phyloP scores from a whole-genome alignment of 176 grass and related monocot genomes.

The Oryza coarctata region DNA sequence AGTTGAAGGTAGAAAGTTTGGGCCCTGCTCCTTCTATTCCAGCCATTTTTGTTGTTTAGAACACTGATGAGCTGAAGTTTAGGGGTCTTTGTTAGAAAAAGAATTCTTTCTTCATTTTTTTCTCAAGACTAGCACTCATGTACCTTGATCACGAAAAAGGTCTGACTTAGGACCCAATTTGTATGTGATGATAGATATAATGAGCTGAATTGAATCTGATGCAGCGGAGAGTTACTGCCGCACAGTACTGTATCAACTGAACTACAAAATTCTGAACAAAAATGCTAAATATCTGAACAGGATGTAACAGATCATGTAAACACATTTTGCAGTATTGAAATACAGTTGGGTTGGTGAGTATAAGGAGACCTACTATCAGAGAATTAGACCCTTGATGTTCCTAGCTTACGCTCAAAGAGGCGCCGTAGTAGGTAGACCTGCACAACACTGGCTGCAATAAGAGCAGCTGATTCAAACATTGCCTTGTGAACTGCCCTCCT shows the following conservation, averaged over 20 bases:
- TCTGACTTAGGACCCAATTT: neutral
- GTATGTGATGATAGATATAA: neutral
- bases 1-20: neutral
- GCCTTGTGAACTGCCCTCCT: conserved; percentile 79
- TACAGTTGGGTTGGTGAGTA: neutral
- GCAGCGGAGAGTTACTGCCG: neutral
- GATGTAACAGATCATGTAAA: neutral
- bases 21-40: neutral
- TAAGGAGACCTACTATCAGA: neutral
- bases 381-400: conserved; percentile 66
- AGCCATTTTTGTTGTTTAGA: neutral
- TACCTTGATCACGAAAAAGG: neutral
- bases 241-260: neutral
- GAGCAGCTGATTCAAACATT: conserved; percentile 76
- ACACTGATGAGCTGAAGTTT: neutral
- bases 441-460: conserved; percentile 65
- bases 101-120: neutral
- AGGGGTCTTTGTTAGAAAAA: neutral
- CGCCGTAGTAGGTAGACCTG: conserved; percentile 75
- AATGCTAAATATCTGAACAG: neutral
- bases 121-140: neutral
- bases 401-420: conserved; percentile 78
- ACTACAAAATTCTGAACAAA: conserved; percentile 29
- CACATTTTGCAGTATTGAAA: neutral
- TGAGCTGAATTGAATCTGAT: neutral